These are phyloP conservation scores for Pseudoscleropodium purum DNA, from an alignment of 225 moss, liverwort and hornwort species.

Conservation along the genomic window DNA sequence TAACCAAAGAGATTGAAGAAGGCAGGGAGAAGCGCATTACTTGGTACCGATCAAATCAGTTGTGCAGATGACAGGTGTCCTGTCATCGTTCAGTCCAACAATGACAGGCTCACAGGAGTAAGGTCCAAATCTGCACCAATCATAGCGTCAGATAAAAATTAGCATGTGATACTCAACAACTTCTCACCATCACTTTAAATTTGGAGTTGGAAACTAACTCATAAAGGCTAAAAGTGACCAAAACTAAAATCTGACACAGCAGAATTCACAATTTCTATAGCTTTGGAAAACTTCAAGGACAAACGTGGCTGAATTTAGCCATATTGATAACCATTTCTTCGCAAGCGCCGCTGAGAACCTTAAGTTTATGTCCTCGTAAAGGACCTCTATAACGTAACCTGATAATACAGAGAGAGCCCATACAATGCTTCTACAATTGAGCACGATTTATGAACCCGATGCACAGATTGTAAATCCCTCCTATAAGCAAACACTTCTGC, in stretches of 20 bases:
- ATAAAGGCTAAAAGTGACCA: too few relatives aligned
- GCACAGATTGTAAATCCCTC: too few relatives aligned
- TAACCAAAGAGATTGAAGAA: not conserved
- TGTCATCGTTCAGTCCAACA: constrained; percentile 53
- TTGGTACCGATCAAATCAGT: constrained; percentile 68
- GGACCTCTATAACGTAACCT: not conserved
- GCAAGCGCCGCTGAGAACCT: not conserved
- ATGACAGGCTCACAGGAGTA: constrained; percentile 69
- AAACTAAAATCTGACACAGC: not conserved
- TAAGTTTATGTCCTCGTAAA: constrained; percentile 55
- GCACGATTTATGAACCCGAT: not conserved
- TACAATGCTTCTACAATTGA: not conserved
- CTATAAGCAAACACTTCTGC: too few relatives aligned
- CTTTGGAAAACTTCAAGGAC: not conserved
- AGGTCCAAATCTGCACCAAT: constrained; percentile 50
- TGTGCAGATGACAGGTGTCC: constrained; percentile 54
- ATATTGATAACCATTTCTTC: not conserved
- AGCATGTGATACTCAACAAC: not conserved
- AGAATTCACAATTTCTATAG: not conserved
- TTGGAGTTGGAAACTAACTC: not conserved
- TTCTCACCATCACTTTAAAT: not conserved
- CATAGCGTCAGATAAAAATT: not conserved
- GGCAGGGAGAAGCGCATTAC: constrained; percentile 15
- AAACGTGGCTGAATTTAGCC: not conserved
- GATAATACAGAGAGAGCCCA: not conserved